Conservation (phyloP, 176 grass and related monocot species). For the Aegilops tauschii region DNA sequence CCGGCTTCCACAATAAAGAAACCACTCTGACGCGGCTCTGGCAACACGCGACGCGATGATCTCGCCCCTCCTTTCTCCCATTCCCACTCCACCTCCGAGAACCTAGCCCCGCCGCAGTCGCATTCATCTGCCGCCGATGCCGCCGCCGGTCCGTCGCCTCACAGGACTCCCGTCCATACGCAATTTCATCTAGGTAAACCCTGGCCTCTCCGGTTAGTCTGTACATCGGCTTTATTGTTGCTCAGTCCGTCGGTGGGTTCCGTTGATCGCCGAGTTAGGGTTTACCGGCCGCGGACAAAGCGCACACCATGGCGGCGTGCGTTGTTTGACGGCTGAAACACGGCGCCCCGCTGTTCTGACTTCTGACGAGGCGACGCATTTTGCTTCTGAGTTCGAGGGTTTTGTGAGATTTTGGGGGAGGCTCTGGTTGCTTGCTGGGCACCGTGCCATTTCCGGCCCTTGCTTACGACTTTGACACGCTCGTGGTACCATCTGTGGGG, state of each 20-base stretch:
- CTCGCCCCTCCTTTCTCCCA: neutral
- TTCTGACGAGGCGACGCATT: neutral
- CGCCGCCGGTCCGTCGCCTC: neutral
- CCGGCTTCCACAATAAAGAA: neutral
- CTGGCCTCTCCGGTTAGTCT: neutral
- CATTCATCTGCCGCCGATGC: neutral
- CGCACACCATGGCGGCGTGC: neutral
- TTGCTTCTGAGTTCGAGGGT: neutral
- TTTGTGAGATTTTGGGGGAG: neutral
- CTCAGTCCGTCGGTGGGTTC: neutral
- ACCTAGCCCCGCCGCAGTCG: neutral
- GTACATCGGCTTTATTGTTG: neutral
- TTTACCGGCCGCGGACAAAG: neutral
- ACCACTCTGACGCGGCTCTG: neutral
- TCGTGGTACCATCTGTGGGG: neutral
- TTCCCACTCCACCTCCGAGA: neutral
- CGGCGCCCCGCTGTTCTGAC: neutral
- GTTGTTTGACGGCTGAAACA: neutral
- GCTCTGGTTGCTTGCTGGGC: neutral
- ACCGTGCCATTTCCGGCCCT: neutral
- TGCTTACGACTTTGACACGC: neutral
- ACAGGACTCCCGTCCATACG: neutral
- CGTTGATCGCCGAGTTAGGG: neutral
- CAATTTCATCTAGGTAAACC: neutral
- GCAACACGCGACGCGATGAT: neutral